A percentile compares a stretch with the other conserved stretches of the same genome.
Conservation (phyloP, 2,329 filamentous ascomycete species). For the Chaetomiaceae sp. region DNA sequence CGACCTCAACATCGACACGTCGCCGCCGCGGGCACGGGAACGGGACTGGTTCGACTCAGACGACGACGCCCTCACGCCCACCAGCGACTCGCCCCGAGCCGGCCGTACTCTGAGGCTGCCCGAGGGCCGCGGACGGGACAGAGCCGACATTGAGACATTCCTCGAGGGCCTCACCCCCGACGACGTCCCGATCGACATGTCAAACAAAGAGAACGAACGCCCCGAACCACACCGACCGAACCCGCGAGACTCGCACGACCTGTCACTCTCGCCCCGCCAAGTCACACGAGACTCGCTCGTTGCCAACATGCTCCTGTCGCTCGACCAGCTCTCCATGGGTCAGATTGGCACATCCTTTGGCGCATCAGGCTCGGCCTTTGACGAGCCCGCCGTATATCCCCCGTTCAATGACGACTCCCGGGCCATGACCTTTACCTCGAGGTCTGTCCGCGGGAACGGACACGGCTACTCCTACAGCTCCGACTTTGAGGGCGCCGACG, state of each 20-base stretch:
- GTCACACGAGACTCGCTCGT: slow-evolving; percentile 87
- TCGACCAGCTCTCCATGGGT: slow-evolving; percentile 72
- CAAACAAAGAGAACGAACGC: slow-evolving; percentile 31
- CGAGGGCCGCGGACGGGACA: slow-evolving; percentile 24
- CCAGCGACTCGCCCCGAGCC: slow-evolving; percentile 24
- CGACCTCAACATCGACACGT: slow-evolving; percentile 27
- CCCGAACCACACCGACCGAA: slow-evolving; percentile 29
- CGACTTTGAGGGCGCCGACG: slow-evolving; percentile 54
- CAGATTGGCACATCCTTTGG: slow-evolving; percentile 36
- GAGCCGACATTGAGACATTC: slow-evolving; percentile 34
- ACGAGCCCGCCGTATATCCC: slow-evolving; percentile 37
- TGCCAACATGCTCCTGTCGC: slow-evolving; percentile 89
- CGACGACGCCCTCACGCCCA: slow-evolving; percentile 29
- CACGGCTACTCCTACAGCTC: slow-evolving; percentile 58
- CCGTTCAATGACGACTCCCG: slow-evolving; percentile 27
- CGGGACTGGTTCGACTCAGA: not conserved
- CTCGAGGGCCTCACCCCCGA: slow-evolving; percentile 39
- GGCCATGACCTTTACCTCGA: slow-evolving; percentile 28
- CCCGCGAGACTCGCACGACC: slow-evolving; percentile 71
- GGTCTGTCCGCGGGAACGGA: slow-evolving; percentile 28
- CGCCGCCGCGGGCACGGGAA: slow-evolving; percentile 2
- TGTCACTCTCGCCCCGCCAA: slow-evolving; percentile 72
- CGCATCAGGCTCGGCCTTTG: slow-evolving; percentile 31
- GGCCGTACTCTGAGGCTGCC: slow-evolving; percentile 32
- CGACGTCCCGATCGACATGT: slow-evolving; percentile 32